Base-by-base conservation (phyloP, 2,329 filamentous ascomycete species). In the Aspergillus proliferans region DNA sequence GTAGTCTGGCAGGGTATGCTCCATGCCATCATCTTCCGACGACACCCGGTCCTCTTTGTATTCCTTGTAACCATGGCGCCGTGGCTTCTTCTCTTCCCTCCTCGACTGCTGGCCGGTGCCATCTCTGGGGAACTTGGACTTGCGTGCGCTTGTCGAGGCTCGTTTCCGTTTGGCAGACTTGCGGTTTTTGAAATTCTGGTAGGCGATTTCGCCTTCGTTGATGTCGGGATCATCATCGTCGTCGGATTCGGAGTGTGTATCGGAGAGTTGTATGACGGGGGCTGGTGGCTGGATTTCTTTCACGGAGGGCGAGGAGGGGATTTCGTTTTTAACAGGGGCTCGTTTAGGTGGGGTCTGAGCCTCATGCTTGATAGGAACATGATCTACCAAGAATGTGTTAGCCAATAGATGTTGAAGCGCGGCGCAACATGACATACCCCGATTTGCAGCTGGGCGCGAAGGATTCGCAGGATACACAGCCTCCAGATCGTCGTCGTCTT, bases 1-100 rank as follows among this genome's bases (percentile, higher is more conserved):
- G 63, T 95, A 92, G 18, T 85, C 81, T 0, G 91, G 90, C 2
- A 93, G 70, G 0, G 73, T 75, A 28, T 79, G 70, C 51, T 83
- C 81, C 66, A 81, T 75, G 52, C 77, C 64, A 4, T 79, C 75
- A 42, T 80, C 76, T 19, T 80, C 75, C 4, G 77, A 75, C 6
- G 80, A 77, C 2, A 73, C 58, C 2, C 74, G 69, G 43, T 72
- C 69, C 40, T 71, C 69, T 43, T 75, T 71, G 43, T 67, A 71
- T 43, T 63, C 41, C 71, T 36, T 66, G 59, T 3, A 65, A 68
- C 58, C 49, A 65, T 62, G 58, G 4, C 55, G 48, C 10, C 42
- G 48, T 5, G 51, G 22, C 15, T 42, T 48, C 33, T 52, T 57
- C 26, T 57, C 59, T 4, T 68, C 62, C 43, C 58, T 55, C 41